Evolutionary conservation across 2,329 filamentous ascomycete genomes (phyloP).

Genomic region (Stagonosporopsis vannaccii): DNA sequence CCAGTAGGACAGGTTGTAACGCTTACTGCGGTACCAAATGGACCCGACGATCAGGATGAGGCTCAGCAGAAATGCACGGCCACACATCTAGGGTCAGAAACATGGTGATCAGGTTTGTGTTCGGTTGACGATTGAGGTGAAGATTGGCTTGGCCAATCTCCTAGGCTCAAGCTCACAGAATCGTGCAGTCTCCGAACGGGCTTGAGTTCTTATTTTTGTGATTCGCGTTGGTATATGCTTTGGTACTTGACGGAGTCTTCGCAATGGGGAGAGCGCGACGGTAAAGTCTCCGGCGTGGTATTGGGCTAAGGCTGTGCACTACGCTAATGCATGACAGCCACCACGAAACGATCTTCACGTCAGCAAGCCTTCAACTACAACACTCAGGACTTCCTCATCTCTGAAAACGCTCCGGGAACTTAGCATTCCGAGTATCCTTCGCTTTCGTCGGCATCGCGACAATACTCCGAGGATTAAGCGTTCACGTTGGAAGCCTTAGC

Average conservation of each 20-base stretch:
- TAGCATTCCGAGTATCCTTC: slow-evolving; percentile 25
- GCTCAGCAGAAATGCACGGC: slow-evolving; percentile 5
- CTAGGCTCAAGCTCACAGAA: not conserved
- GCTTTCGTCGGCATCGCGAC: slow-evolving; percentile 11
- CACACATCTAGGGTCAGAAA: not conserved
- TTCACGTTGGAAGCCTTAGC: slow-evolving; percentile 17
- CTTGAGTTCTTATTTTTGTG: not conserved
- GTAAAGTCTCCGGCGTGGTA: slow-evolving; percentile 17
- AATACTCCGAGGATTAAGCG: slow-evolving; percentile 1
- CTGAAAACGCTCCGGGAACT: slow-evolving; percentile 26
- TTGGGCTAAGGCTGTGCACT: slow-evolving; percentile 19
- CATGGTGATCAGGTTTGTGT: not conserved
- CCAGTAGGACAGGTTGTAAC: not conserved
- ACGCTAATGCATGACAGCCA: slow-evolving; percentile 22
- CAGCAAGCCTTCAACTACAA: slow-evolving; percentile 9
- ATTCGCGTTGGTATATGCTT: not conserved
- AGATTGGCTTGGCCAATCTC: not conserved
- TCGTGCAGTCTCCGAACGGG: not conserved
- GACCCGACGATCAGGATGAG: slow-evolving; percentile 11
- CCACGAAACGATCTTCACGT: slow-evolving; percentile 13
- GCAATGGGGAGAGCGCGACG: slow-evolving; percentile 9
- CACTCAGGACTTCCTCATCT: slow-evolving; percentile 10
- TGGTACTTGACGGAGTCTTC: not conserved
- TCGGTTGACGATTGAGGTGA: not conserved
- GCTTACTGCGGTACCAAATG: not conserved